A percentile compares a stretch with the other conserved stretches of the same genome.
Conservation (phyloP, 108 stramenopile genomes). For the Nitzschia putrida region DNA sequence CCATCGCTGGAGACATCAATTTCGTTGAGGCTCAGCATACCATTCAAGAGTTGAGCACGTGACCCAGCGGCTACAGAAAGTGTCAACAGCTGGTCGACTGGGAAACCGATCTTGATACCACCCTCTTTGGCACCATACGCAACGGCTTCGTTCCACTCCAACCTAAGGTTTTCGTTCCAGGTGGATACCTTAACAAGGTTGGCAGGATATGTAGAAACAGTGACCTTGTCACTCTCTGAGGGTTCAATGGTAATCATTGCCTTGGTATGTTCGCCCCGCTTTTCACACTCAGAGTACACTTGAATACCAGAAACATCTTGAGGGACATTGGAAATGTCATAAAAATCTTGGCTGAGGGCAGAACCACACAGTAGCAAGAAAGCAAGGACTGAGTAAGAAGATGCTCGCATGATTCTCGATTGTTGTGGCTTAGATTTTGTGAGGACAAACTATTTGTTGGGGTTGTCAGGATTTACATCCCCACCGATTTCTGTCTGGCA, state of each 20-base stretch:
- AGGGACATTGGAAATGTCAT: neutral
- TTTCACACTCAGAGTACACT: neutral
- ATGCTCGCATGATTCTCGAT: no score
- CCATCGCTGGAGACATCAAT: conserved; percentile 3
- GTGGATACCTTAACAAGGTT: neutral
- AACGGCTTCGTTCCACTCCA: neutral
- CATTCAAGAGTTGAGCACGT: neutral
- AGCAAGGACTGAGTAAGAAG: no score
- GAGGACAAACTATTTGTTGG: no score
- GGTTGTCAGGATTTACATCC: no score
- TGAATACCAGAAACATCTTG: neutral
- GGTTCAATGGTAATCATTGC: neutral
- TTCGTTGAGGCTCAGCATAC: neutral
- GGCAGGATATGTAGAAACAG: neutral
- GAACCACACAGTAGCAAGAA: no score
- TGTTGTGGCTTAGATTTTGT: no score
- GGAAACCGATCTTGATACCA: neutral
- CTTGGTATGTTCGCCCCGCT: neutral
- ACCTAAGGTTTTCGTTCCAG: neutral
- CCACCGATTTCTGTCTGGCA: no score
- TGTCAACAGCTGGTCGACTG: neutral
- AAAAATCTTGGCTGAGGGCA: neutral
- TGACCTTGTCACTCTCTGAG: neutral
- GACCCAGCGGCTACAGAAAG: neutral
- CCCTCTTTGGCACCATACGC: neutral